Evolutionary conservation across 1,139 yeast genomes (phyloP).

Genomic region (Eremothecium gossypii): DNA sequence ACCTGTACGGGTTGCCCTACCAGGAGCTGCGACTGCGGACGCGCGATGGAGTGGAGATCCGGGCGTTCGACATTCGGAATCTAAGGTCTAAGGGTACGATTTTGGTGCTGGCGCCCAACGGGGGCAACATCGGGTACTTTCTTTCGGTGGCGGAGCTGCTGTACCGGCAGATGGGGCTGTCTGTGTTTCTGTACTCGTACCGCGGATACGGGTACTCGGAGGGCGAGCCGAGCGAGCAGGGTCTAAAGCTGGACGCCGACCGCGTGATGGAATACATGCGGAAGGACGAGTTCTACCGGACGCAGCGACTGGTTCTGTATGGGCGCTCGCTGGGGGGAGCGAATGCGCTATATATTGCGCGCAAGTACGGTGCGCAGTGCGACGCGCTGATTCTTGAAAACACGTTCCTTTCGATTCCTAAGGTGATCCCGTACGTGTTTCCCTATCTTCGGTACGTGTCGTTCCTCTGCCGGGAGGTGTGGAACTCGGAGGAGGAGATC

Average conservation of each 20-base stretch:
- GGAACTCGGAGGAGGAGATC: conserved; percentile 71
- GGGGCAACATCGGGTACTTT: conserved; percentile 93
- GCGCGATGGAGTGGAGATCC: conserved; percentile 51
- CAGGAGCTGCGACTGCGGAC: conserved; percentile 56
- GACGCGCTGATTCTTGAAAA: conserved; percentile 72
- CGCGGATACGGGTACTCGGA: conserved; percentile 87
- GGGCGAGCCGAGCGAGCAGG: conserved; percentile 69
- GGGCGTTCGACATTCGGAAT: conserved; percentile 38
- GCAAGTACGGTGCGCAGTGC: conserved; percentile 41
- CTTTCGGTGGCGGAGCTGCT: conserved; percentile 73
- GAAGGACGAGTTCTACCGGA: conserved; percentile 41
- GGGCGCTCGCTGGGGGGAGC: conserved; percentile 97
- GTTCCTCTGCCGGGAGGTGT: conserved; percentile 61
- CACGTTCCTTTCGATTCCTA: conserved; percentile 69
- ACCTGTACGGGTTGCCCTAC: conserved; percentile 57
- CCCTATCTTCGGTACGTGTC: conserved; percentile 56
- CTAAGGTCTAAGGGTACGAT: conserved; percentile 51
- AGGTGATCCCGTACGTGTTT: conserved; percentile 75
- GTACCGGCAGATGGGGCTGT: conserved; percentile 55
- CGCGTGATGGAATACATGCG: conserved; percentile 54
- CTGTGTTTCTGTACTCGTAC: conserved; percentile 80
- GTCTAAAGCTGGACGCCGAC: conserved; percentile 76
- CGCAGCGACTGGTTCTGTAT: conserved; percentile 53
- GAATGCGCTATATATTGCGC: conserved; percentile 75
- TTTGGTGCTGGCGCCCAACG: conserved; percentile 79